These are phyloP conservation scores for Erythrobasidium hasegawianum DNA, from an alignment of 1,284 basidiomycete genomes.

Conservation along the genomic window DNA sequence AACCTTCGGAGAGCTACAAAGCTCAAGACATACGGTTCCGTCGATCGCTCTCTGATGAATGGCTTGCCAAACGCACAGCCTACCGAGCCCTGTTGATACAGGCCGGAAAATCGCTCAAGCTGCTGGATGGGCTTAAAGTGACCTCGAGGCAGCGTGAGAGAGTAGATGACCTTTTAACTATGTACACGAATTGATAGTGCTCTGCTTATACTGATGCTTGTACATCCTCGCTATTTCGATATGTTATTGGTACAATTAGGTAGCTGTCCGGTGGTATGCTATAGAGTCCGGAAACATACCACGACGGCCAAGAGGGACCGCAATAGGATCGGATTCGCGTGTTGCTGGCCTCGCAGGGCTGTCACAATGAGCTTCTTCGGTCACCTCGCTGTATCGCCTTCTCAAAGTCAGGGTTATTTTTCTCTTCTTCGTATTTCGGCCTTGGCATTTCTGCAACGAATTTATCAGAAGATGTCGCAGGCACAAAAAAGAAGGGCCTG, in stretches of 20 bases:
- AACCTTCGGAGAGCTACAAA: constrained; percentile 37
- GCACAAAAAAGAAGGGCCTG: not conserved
- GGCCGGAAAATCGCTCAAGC: constrained; percentile 61
- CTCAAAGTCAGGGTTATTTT: not conserved
- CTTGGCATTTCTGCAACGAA: no score
- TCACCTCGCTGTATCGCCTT: not conserved
- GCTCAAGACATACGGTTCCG: constrained; percentile 75
- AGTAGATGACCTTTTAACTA: constrained; percentile 34
- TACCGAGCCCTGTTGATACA: constrained; percentile 83
- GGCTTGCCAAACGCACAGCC: constrained; percentile 75
- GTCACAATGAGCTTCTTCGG: no score
- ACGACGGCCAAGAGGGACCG: no score
- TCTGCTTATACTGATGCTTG: no score
- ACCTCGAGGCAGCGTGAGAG: constrained; percentile 25
- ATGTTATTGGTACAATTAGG: no score
- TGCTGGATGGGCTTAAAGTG: constrained; percentile 77
- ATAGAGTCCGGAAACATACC: no score
- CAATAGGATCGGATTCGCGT: no score
- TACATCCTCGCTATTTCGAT: no score
- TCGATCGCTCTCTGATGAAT: constrained; percentile 76
- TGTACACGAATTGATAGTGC: constrained; percentile 20
- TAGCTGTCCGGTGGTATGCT: no score
- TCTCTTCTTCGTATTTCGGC: constrained; percentile 13
- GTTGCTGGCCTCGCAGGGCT: no score
- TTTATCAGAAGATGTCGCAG: not conserved